Evolutionary conservation across 768 basidiomycete genomes (phyloP).

Genomic region (Hirschioporus abietinus): DNA sequence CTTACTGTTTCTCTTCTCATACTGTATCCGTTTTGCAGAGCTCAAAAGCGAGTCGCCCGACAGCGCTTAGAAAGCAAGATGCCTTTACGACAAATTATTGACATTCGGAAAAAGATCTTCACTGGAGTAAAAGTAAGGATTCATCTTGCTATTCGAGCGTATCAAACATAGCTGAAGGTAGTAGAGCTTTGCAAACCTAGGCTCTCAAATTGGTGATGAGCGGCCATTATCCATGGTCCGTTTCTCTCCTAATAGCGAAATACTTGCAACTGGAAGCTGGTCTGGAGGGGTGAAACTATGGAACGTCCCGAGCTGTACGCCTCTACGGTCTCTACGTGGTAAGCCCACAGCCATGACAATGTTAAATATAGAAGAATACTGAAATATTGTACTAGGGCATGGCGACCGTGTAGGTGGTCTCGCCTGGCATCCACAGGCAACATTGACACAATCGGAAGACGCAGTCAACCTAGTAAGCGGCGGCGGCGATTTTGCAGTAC

Average conservation of each 20-base stretch:
- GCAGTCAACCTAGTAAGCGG: constrained; percentile 85
- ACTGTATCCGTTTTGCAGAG: constrained; percentile 57
- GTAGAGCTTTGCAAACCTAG: constrained; percentile 86
- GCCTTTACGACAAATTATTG: constrained; percentile 84
- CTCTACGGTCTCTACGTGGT: constrained; percentile 73
- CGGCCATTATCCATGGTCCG: constrained; percentile 91
- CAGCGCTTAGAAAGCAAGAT: constrained; percentile 88
- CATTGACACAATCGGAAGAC: constrained; percentile 57
- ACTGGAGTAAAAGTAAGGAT: constrained; percentile 76
- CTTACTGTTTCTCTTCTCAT: constrained; percentile 53
- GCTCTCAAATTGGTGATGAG: constrained; percentile 97
- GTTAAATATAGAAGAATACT: neutral
- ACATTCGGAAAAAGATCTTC: constrained; percentile 88
- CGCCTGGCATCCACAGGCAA: constrained; percentile 96
- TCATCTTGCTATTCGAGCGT: neutral
- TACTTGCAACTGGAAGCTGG: constrained; percentile 93
- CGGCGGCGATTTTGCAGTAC: constrained; percentile 79
- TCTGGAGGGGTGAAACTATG: constrained; percentile 92
- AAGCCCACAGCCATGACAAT: constrained; percentile 12
- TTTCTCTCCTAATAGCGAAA: constrained; percentile 86
- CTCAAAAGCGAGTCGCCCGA: constrained; percentile 88
- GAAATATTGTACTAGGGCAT: constrained; percentile 51
- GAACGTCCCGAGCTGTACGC: constrained; percentile 90
- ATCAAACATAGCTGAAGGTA: neutral
- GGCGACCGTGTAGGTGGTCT: constrained; percentile 90